Conservation (phyloP, 495 filamentous ascomycete species). For the Cenococcum geophilum region DNA sequence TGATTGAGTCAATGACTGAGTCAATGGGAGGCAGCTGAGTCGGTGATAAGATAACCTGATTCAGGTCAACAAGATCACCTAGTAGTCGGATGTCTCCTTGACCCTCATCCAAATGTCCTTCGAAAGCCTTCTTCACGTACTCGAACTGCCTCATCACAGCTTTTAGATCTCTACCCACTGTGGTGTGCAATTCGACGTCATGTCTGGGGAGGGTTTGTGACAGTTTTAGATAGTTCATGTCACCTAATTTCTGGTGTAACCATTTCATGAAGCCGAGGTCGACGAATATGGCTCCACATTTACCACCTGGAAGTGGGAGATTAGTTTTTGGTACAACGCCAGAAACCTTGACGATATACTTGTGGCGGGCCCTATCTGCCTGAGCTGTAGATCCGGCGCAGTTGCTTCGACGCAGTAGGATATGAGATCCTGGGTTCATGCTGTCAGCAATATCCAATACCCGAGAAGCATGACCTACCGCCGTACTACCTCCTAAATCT, state of each 20-base stretch:
- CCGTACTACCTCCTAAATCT: neutral
- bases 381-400: neutral
- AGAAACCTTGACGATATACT: neutral
- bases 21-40: too few relatives aligned
- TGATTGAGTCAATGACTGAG: too few relatives aligned
- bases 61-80: too few relatives aligned
- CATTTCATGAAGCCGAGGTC: constrained; percentile 1
- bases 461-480: neutral
- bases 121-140: neutral
- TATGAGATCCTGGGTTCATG: constrained; percentile 5
- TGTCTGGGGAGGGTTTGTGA: neutral
- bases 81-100: too few relatives aligned
- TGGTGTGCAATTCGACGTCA: neutral
- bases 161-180: neutral
- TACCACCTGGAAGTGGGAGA: too few relatives aligned
- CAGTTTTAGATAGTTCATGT: neutral
- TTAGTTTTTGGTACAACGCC: too few relatives aligned
- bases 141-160: neutral
- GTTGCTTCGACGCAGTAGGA: neutral
- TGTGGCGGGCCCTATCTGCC: neutral
- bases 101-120: too few relatives aligned
- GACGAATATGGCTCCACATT: constrained; percentile 8
- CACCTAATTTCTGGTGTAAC: constrained; percentile 1
- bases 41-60: too few relatives aligned
- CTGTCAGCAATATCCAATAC: too few relatives aligned